A percentile compares a stretch with the other conserved stretches of the same genome.
Evolutionary conservation across 176 grass and related monocot genomes (phyloP).

Genomic region (Triticum aestivum): IWGSC_CS_RefSeq_v2.1 NC_057798.1:199873723-199874222

Average conservation of each 20-base stretch:
- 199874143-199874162: conserved; percentile 87
- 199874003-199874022: conserved; percentile 95
- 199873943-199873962: conserved; percentile 86
- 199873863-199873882: conserved; percentile 69
- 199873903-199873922: conserved; percentile 95
- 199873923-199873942: conserved; percentile 77
- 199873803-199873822: conserved; percentile 94
- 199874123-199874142: conserved; percentile 97
- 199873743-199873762: not conserved
- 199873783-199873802: conserved; percentile 47
- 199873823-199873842: conserved; percentile 63
- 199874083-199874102: conserved; percentile 87
- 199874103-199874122: conserved; percentile 91
- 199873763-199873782: conserved; percentile 3
- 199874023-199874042: conserved; percentile 92
- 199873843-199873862: conserved; percentile 80
- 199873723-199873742: not conserved
- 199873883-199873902: conserved; percentile 82
- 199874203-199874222: conserved; percentile 95
- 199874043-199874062: conserved; percentile 96
- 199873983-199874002: conserved; percentile 95
- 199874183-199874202: conserved; percentile 96
- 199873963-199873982: conserved; percentile 89
- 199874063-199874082: conserved; percentile 96
- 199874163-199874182: conserved; percentile 70